Percentiles rank a stretch among this genome's conserved stretches.
Conservation (phyloP, 2,329 filamentous ascomycete species). For the Chrysoporthe puriensis region DNA sequence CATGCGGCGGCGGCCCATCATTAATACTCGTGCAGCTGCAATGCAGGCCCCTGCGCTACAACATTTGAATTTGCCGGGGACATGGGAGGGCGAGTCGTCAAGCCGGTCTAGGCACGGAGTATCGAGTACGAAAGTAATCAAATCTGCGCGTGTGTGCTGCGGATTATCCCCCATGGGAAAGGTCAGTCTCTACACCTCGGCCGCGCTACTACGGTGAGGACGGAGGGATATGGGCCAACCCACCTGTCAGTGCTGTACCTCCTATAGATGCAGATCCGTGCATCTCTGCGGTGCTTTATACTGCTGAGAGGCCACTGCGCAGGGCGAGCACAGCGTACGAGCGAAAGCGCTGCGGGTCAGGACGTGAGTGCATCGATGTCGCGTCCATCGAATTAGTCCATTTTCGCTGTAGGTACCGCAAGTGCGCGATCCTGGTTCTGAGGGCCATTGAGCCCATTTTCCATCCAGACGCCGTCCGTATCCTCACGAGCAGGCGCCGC, state of each 20-base stretch:
- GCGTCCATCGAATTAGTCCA: not conserved
- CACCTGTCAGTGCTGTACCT: not conserved
- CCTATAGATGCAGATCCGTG: too few species aligned
- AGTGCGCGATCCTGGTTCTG: not conserved
- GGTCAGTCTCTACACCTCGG: not conserved
- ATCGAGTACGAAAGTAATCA: not conserved
- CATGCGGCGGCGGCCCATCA: not conserved
- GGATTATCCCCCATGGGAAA: not conserved
- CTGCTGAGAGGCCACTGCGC: too few species aligned
- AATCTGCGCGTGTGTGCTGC: not conserved
- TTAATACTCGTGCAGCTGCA: not conserved
- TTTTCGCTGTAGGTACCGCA: not conserved
- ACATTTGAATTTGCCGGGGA: not conserved
- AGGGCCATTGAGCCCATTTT: not conserved
- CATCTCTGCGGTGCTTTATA: too few species aligned
- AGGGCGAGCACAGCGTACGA: not conserved
- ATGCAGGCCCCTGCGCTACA: not conserved
- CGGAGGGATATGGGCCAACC: not conserved
- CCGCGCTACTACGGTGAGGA: not conserved
- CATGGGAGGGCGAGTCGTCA: not conserved
- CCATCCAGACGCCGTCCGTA: not conserved
- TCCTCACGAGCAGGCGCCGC: too few species aligned
- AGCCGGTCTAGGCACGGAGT: not conserved
- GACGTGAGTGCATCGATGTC: not conserved
- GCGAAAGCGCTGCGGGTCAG: not conserved